Base-by-base conservation (phyloP, 1,284 basidiomycete species). In the Hemileia vastatrix region DNA sequence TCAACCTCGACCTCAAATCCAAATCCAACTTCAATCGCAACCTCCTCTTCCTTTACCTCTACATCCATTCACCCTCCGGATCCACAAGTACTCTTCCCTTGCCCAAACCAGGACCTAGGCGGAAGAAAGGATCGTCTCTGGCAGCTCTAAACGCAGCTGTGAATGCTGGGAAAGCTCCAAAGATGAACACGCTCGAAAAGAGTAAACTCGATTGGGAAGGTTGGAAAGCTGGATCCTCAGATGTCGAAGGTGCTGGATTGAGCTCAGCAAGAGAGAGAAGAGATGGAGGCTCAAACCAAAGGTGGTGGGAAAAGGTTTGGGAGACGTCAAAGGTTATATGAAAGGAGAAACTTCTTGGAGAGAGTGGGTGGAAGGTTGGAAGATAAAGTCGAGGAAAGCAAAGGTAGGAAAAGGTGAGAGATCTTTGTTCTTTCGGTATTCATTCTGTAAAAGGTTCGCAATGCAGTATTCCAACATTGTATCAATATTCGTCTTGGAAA, bases 181-280 rank as follows among this genome's bases (percentile, higher is more conserved):
- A 74, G 66, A 63, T 75, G 51, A 75, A 73, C 60, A 75, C 73
- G 36, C 65, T 75, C 15, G 73, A 75, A 60, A 74, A 74, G 54
- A 66, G 64, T 58, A 75, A 75, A 59, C 58, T 73, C 50, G 73
- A 75, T 52, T 75, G 73, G 73, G 68, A 70, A 58, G 18, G 48
- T 11, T 58, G 23, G 21, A 58, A 31, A 66, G 66, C 33, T n/a
- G 23, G 6, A 65, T 53, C 61, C 67, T 65, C 24, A 45, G 55
- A 45, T 47, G 27, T 27, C 27, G 19, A 55, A 18, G 64, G 55
- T 9, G 13, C 64, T 36, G 43, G 36, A n/a, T 52, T 74, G 48
- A 67, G n/a, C 67, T 2, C 64, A 67, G 21, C 65, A 65, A 9
- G 73, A 75, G 51, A 61, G 66, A 13, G 71, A 70, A 45, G 71